These are phyloP conservation scores for Daldinia decipiens DNA, from an alignment of 495 filamentous ascomycete genomes.

Conservation along the genomic window DNA sequence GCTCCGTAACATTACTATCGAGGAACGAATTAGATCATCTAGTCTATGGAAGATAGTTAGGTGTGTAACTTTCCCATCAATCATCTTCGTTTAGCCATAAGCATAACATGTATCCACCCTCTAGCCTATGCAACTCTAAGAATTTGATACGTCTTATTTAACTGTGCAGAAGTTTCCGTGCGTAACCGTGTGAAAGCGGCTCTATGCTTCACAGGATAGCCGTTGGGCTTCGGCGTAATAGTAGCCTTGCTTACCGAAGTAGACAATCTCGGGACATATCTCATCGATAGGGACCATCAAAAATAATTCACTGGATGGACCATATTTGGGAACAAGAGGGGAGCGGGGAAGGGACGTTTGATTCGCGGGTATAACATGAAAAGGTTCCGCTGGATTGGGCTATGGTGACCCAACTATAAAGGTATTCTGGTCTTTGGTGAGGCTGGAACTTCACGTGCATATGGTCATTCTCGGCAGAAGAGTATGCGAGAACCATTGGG, in stretches of 20 bases:
- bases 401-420: conserved; percentile 27
- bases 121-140: conserved; percentile 13
- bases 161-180: conserved; percentile 12
- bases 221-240: conserved; percentile 39
- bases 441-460: conserved; percentile 26
- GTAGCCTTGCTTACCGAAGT: conserved; percentile 40
- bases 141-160: conserved; percentile 18
- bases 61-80: conserved; percentile 20
- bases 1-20: conserved; percentile 24
- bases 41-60: conserved; percentile 10
- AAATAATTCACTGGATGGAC: conserved; percentile 23
- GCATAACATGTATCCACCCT: conserved; percentile 4
- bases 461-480: conserved; percentile 22
- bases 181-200: conserved; percentile 34
- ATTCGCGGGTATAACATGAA: conserved; percentile 35
- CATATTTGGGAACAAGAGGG: conserved; percentile 31
- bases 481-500: conserved; percentile 14
- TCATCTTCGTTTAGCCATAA: conserved; percentile 7
- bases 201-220: conserved; percentile 3
- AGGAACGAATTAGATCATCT: conserved; percentile 26
- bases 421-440: conserved; percentile 18
- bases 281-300: conserved; percentile 31
- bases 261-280: conserved; percentile 36
- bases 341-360: conserved; percentile 22
- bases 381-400: conserved; percentile 39